Evolutionary conservation across 2,329 filamentous ascomycete species (phyloP), one percentile per base, ranked within the genome.

Genomic region (Botrytis cinerea): DNA sequence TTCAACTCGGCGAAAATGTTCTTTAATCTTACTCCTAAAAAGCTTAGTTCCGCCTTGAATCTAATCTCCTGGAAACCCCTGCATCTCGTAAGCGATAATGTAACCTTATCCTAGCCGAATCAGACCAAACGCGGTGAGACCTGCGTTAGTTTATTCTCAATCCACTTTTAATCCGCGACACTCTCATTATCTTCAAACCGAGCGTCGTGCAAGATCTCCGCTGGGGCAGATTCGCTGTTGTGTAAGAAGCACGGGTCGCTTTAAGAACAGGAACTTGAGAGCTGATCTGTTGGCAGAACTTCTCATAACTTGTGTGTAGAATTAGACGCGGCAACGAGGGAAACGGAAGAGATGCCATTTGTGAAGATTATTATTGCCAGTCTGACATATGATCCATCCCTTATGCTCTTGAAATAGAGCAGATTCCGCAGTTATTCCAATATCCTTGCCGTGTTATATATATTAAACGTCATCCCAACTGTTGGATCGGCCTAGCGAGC

Each of bases 71-170:
- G 7, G 28, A 59, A 32, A 32, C 16, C 18, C 54, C n/a, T 32
- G 28, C 54, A 32, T 59, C 16, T 32, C 6, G n/a, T 59, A 59
- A 59, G 54, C 54, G 28, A 59, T 8, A 32, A 35, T 59, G 28
- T 8, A 22, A 59, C 28, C 28, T 35, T 20, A 35, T 18, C 28
- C 28, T 35, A 59, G 28, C 28, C 54, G 28, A 59, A 35, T 32
- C 25, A 20, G 8, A 35, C 28, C 18, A 20, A 35, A 59, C 28
- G 8, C 16, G 28, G 54, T 59, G 28, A 35, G 16, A 59, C 54
- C n/a, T 64, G 43, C 62, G n/a, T 64, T n/a, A 32, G 28, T 64
- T 40, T 64, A 46, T 38, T 46, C 35, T 28, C 40, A 64, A 64
- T 40, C 40, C 62, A 43, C 32, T 46, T 22, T 43, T 25, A 20